A percentile compares a stretch with the other conserved stretches of the same genome.
phyloP scores from a whole-genome alignment of 2,329 filamentous ascomycete genomes.

The Colletotrichum tabaci region DNA sequence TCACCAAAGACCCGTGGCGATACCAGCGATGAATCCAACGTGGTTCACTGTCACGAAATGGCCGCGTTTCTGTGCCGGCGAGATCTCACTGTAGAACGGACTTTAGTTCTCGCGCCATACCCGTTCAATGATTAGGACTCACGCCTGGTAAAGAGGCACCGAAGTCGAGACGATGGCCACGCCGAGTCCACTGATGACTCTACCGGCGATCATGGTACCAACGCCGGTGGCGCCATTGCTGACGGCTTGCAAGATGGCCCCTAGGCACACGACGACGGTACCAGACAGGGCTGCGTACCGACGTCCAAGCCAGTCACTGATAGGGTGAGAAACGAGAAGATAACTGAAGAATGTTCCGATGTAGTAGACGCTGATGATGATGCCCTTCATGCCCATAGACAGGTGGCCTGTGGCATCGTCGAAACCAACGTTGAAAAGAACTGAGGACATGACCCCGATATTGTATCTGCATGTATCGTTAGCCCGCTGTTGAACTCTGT shows the following conservation, averaged over 20 bases:
- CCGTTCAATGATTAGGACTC: neutral
- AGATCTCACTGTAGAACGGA: constrained; percentile 62
- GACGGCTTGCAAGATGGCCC: constrained; percentile 63
- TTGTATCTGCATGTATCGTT: constrained; percentile 61
- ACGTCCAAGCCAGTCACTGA: constrained; percentile 66
- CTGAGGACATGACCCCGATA: constrained; percentile 69
- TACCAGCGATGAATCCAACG: constrained; percentile 69
- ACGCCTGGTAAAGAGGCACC: constrained; percentile 72
- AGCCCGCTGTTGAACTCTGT: neutral
- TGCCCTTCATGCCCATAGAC: constrained; percentile 60
- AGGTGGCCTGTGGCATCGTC: constrained; percentile 56
- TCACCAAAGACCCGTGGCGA: constrained; percentile 70
- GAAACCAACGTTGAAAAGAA: constrained; percentile 71
- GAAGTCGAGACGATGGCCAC: constrained; percentile 69
- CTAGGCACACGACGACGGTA: constrained; percentile 62
- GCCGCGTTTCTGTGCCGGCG: constrained; percentile 67
- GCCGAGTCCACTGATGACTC: constrained; percentile 67
- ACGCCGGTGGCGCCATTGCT: constrained; percentile 59
- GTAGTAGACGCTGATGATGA: constrained; percentile 72
- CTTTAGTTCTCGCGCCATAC: neutral
- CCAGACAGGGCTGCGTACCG: constrained; percentile 66
- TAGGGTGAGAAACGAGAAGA: constrained; percentile 66
- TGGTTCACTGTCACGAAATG: constrained; percentile 73
- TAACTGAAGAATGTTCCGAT: constrained; percentile 70
- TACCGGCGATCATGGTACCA: constrained; percentile 64